phyloP scores from a whole-genome alignment of 2,329 filamentous ascomycete species.

The Arthrobotrys musiformis region DNA sequence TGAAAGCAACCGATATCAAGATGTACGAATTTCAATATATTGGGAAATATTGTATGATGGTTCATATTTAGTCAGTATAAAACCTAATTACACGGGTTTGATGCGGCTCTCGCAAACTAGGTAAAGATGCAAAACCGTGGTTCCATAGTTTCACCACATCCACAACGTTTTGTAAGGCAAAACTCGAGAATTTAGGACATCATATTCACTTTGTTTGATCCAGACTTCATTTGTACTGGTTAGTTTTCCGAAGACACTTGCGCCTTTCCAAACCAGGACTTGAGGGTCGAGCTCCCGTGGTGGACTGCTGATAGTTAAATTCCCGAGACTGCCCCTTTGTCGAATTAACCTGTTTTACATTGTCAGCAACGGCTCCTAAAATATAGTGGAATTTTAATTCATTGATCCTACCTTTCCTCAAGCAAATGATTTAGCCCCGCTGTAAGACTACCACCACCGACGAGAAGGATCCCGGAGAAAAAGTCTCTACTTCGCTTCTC shows the following conservation, averaged over 20 bases:
- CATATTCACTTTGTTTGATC: slow-evolving; percentile 88
- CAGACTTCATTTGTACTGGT: slow-evolving; percentile 90
- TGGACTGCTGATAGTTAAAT: slow-evolving; percentile 75
- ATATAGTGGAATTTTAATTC: not conserved
- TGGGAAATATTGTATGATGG: not conserved
- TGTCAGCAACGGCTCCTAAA: slow-evolving; percentile 68
- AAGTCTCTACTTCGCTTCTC: slow-evolving; percentile 94
- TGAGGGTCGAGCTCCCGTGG: slow-evolving; percentile 95
- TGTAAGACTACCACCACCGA: slow-evolving; percentile 84
- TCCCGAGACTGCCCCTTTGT: slow-evolving; percentile 69
- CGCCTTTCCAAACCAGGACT: slow-evolving; percentile 98
- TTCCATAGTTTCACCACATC: slow-evolving; percentile 65
- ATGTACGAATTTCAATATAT: not conserved
- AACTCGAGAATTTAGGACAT: slow-evolving; percentile 81
- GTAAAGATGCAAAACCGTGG: not conserved
- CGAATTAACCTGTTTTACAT: slow-evolving; percentile 17
- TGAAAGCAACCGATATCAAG: not conserved
- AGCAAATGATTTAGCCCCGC: slow-evolving; percentile 82
- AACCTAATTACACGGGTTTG: not conserved
- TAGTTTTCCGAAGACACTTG: slow-evolving; percentile 92
- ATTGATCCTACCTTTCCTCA: slow-evolving; percentile 79
- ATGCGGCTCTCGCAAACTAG: not conserved
- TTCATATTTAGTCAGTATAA: not conserved
- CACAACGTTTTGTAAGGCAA: slow-evolving; percentile 83
- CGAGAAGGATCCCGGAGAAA: slow-evolving; percentile 87